Evolutionary conservation across 2,329 filamentous ascomycete species (phyloP), one percentile per base, ranked within the genome.

Genomic region (Penicillium sp.): DNA sequence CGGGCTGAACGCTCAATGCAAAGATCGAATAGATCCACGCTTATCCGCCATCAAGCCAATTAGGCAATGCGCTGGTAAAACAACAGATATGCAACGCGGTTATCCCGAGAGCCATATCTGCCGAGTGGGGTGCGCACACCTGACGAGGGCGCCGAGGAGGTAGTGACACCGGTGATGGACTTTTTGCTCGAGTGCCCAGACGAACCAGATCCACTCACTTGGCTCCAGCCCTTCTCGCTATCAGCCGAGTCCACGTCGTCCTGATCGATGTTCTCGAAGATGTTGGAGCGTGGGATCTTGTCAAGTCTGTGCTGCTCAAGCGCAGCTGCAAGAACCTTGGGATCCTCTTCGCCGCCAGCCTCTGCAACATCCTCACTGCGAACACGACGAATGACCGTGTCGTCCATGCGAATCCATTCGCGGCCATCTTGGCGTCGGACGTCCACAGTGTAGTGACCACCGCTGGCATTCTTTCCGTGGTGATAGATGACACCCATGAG

Each of bases 391-490:
- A 99, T 92, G 60, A 92, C 80, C 0, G 95, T 99, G 73, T 99
- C 95, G 69, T 99, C 95, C 66, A 99, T 86, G 55, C 94, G 90
- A 57, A 99, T 90, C 95, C 95, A 99, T 75, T 97, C 93, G 22
- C 86, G 86, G n/a, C 89, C 92, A 72, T 99, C 95, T 75, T 98
- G 94, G 53, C 95, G 89, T 58, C 93, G 87, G 41, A 97, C 89
- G 74, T 99, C 95, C n/a, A 96, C 94, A 1, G 95, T 99, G 76
- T 99, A 99, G 75, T 99, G 95, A 3, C 95, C 95, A 54, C 92
- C 93, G 63, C 90, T 96, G 37, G 95, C 95, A 68, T 96, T 96
- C 81, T 96, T 97, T 60, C 95, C 95, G 69, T 99, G 95, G 71
- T 99, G 95, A 73, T 99, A 99, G 22, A 99, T 92, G 33, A 96